Conservation (phyloP, 164 flowering plant species). For the Saururus chinensis region DNA sequence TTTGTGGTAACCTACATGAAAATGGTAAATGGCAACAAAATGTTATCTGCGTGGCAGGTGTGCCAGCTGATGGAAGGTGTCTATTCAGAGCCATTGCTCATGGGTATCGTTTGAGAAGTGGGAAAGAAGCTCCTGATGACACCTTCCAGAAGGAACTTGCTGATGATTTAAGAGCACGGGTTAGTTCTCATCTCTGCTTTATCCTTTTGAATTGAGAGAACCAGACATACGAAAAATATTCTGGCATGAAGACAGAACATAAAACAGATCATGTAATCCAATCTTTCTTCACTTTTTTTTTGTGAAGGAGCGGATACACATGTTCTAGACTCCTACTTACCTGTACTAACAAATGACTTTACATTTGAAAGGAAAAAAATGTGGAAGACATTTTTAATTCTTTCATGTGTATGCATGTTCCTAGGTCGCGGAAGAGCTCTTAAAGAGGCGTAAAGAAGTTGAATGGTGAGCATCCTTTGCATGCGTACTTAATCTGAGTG, state of each 20-base stretch:
- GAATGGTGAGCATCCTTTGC: conserved; percentile 39
- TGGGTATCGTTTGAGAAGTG: conserved; percentile 56
- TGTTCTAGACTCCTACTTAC: too few relatives aligned
- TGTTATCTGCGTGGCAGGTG: conserved; percentile 24
- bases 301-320: too few relatives aligned
- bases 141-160: conserved; percentile 62
- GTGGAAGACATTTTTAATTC: too few relatives aligned
- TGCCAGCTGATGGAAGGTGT: conserved; percentile 78
- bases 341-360: too few relatives aligned
- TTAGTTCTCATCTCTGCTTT: conserved; percentile 12
- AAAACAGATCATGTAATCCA: too few relatives aligned
- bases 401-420: background rate
- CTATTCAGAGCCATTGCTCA: conserved; percentile 83
- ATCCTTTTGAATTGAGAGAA: background rate
- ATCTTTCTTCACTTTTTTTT: too few relatives aligned
- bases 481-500: background rate
- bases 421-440: conserved; percentile 75
- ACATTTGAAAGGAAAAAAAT: too few relatives aligned
- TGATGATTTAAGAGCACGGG: conserved; percentile 80
- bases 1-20: background rate
- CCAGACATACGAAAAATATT: too few relatives aligned
- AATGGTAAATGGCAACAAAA: too few relatives aligned
- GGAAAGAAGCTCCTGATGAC: conserved; percentile 72
- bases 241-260: too few relatives aligned
- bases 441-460: conserved; percentile 72